Evolutionary conservation across 2,329 filamentous ascomycete species (phyloP).

Genomic region (Bipolaris oryzae): DNA sequence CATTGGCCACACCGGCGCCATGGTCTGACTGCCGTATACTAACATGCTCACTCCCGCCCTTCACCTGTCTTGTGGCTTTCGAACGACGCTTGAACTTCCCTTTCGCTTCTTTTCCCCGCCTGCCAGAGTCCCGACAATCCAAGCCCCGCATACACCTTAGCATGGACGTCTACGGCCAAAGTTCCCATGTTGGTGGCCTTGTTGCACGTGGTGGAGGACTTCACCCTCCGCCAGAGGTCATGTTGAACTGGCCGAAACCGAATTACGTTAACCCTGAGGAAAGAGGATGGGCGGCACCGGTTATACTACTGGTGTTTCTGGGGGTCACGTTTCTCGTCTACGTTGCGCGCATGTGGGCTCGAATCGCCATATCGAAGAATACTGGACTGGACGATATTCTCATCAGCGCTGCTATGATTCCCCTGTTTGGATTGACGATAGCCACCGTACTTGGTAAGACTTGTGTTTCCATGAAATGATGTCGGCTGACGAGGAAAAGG

Average conservation of each 20-base stretch:
- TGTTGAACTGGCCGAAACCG: constrained; percentile 54
- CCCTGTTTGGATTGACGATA: constrained; percentile 41
- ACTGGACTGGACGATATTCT: constrained; percentile 56
- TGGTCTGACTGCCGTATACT: constrained; percentile 18
- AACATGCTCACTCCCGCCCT: constrained; percentile 15
- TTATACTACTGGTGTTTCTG: constrained; percentile 51
- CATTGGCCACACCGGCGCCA: constrained; percentile 6
- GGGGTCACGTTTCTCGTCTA: constrained; percentile 51
- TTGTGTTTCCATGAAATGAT: too few relatives aligned
- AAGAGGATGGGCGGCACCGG: constrained; percentile 52
- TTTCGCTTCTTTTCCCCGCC: neutral
- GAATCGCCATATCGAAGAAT: constrained; percentile 53
- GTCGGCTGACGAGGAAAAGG: constrained; percentile 27
- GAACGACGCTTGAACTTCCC: constrained; percentile 5
- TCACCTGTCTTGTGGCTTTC: neutral
- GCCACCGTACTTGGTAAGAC: constrained; percentile 35
- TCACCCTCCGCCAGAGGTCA: constrained; percentile 50
- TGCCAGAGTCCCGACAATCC: neutral
- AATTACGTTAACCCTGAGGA: constrained; percentile 56
- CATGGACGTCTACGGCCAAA: constrained; percentile 9
- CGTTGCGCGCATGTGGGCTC: constrained; percentile 54
- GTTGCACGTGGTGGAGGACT: constrained; percentile 38
- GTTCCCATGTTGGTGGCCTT: constrained; percentile 13
- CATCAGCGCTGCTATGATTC: constrained; percentile 53
- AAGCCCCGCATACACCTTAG: constrained; percentile 7